Evolutionary conservation across 306 rosid genomes (phyloP).

Genomic region (Adenanthera pavonina): DNA sequence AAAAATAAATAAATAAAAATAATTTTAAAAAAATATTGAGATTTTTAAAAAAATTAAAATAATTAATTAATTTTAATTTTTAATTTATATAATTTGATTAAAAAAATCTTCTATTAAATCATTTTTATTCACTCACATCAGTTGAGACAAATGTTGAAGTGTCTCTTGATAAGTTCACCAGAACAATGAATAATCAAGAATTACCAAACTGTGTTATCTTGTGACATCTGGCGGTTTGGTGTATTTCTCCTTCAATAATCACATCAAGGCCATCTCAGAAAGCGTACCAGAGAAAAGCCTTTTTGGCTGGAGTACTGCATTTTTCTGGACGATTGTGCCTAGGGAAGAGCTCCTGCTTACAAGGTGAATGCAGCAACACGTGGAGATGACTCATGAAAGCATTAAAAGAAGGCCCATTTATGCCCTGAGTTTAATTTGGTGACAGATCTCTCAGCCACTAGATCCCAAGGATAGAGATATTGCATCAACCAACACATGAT

Average conservation of each 20-base stretch:
- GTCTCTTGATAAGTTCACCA: slow-evolving; percentile 23
- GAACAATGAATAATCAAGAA: slow-evolving; percentile 31
- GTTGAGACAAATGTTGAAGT: slow-evolving; percentile 26
- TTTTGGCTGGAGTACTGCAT: slow-evolving; percentile 44
- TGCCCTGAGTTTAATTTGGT: slow-evolving; percentile 37
- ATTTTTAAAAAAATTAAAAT: too few species aligned
- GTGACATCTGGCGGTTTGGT: slow-evolving; percentile 42
- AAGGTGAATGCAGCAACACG: slow-evolving; percentile 46
- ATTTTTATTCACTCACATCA: not conserved
- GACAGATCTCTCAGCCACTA: slow-evolving; percentile 47
- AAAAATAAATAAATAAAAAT: too few species aligned
- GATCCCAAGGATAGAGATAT: slow-evolving; percentile 32
- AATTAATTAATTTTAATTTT: too few species aligned
- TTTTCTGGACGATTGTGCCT: slow-evolving; percentile 40
- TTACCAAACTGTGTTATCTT: slow-evolving; percentile 44
- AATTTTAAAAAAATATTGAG: too few species aligned
- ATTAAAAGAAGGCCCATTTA: slow-evolving; percentile 19
- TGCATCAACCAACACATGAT: slow-evolving; percentile 42
- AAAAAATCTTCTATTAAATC: too few species aligned
- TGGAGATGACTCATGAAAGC: slow-evolving; percentile 73
- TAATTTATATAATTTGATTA: too few species aligned
- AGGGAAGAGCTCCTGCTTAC: slow-evolving; percentile 50
- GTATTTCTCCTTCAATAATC: slow-evolving; percentile 34
- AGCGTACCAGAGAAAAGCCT: slow-evolving; percentile 44
- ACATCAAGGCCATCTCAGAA: slow-evolving; percentile 45